A percentile compares a stretch with the other conserved stretches of the same genome.
Evolutionary conservation across 768 basidiomycete genomes (phyloP).

Genomic region (Scleroderma citrinum): DNA sequence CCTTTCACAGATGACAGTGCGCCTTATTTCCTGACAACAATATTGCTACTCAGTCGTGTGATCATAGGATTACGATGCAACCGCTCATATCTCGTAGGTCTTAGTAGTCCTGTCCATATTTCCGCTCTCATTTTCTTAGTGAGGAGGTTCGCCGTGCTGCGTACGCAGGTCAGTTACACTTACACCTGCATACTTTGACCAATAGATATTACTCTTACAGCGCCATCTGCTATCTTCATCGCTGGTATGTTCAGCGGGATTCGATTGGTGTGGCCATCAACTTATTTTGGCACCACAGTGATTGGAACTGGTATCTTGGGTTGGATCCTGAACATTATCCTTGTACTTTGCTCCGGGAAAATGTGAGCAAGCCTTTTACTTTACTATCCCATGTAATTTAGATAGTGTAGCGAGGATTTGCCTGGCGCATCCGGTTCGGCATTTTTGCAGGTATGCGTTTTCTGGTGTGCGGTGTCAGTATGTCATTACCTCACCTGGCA

Average conservation of each 20-base stretch:
- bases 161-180: constrained; percentile 52
- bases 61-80: constrained; percentile 71
- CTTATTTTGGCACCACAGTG: constrained; percentile 33
- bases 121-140: constrained; percentile 27
- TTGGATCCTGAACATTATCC: constrained; percentile 83
- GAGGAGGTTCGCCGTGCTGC: constrained; percentile 80
- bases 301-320: constrained; percentile 73
- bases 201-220: constrained; percentile 14
- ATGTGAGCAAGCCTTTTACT: constrained; percentile 36
- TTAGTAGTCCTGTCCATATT: too few species aligned
- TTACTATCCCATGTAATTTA: neutral
- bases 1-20: constrained; percentile 51
- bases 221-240: constrained; percentile 57
- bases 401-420: constrained; percentile 44
- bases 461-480: neutral
- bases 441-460: constrained; percentile 51
- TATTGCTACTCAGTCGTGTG: neutral
- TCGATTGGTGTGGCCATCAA: neutral
- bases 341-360: constrained; percentile 79
- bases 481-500: constrained; percentile 15
- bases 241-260: constrained; percentile 28
- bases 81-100: constrained; percentile 74
- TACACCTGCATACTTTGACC: constrained; percentile 9
- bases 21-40: neutral
- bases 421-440: constrained; percentile 69